Evolutionary conservation across 305 asterid genomes (phyloP).

Genomic region (Solanum hybrid): DNA sequence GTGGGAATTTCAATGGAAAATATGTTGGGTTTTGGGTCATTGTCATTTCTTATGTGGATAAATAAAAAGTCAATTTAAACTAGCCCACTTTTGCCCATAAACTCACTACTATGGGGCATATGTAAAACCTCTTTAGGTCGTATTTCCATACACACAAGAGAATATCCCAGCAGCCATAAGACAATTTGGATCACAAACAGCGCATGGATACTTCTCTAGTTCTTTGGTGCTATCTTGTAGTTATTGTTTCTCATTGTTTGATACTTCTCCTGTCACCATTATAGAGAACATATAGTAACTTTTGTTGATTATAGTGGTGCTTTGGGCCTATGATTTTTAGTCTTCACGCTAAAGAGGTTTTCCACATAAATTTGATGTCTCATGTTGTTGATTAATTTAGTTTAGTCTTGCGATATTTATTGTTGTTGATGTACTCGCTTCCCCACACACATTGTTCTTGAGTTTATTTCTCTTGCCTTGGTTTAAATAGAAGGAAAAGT

Average conservation of each 20-base stretch:
- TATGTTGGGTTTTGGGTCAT: background rate
- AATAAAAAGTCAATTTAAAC: background rate
- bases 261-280: background rate
- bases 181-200: too few species aligned
- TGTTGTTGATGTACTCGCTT: too few species aligned
- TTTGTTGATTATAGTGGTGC: background rate
- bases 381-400: background rate
- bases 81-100: background rate
- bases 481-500: too few species aligned
- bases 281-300: background rate
- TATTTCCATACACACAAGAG: background rate
- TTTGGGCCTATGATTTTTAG: background rate
- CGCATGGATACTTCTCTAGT: background rate
- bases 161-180: background rate
- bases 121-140: background rate
- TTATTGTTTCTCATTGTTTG: background rate
- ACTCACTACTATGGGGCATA: background rate
- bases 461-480: too few species aligned
- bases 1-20: background rate
- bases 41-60: background rate
- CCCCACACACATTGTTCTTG: background rate
- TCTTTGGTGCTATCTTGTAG: background rate
- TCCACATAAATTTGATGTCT: background rate
- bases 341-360: background rate
- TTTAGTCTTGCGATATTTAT: background rate